A percentile compares a stretch with the other conserved stretches of the same genome.
Conservation (phyloP, 805 yeast genomes). For the Metschnikowia sp. region DNA sequence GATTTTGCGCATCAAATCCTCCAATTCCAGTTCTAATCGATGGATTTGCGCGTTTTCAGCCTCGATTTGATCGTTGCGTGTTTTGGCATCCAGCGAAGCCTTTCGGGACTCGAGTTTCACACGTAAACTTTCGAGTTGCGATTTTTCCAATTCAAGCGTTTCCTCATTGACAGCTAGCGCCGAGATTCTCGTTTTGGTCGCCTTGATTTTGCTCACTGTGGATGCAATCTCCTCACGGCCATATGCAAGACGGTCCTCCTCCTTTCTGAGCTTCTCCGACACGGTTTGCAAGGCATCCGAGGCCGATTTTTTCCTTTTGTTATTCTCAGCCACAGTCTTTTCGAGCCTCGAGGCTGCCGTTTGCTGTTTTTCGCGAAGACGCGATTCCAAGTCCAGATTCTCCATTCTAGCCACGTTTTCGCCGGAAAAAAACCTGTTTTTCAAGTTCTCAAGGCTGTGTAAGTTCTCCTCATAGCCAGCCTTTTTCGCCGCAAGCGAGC, state of each 20-base stretch:
- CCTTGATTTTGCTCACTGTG: constrained; percentile 31
- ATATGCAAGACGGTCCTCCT: constrained; percentile 43
- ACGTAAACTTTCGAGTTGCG: constrained; percentile 38
- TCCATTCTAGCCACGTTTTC: background rate
- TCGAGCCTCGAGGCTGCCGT: background rate
- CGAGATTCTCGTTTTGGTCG: constrained; percentile 37
- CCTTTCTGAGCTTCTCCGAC: constrained; percentile 30
- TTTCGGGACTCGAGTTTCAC: constrained; percentile 26
- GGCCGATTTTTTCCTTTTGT: background rate
- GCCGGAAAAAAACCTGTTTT: background rate
- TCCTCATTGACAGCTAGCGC: constrained; percentile 42
- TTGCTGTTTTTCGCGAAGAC: background rate
- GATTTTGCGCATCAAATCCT: constrained; percentile 50
- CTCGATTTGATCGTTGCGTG: constrained; percentile 33
- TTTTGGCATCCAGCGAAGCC: constrained; percentile 22
- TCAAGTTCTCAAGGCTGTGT: constrained; percentile 7
- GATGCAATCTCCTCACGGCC: constrained; percentile 37
- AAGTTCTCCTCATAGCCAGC: constrained; percentile 25
- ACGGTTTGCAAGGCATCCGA: constrained; percentile 14
- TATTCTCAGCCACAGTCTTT: background rate
- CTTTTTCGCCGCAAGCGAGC: constrained; percentile 49
- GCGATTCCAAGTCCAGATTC: background rate
- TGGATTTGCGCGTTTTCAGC: constrained; percentile 34
- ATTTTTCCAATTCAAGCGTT: constrained; percentile 44
- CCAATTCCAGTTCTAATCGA: constrained; percentile 39